A percentile compares a stretch with the other conserved stretches of the same genome.
phyloP scores from a whole-genome alignment of 129 eudicot species.

The Artemisia argyi region DNA sequence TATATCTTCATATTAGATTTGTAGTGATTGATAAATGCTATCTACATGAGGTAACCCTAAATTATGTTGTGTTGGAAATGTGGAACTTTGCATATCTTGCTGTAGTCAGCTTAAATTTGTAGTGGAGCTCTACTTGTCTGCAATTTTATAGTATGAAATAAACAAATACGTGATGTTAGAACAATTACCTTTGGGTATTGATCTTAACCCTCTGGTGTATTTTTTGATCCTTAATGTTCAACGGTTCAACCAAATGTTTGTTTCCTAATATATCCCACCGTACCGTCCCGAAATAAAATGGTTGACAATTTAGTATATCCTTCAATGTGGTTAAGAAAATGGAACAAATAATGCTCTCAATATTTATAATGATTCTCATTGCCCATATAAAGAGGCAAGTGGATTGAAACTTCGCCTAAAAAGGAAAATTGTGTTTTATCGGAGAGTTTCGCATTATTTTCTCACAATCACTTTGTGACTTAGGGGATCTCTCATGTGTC shows the following conservation, averaged over 20 bases:
- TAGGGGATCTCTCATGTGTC: no score
- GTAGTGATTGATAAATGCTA: background rate
- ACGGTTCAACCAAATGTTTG: background rate
- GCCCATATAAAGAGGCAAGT: no score
- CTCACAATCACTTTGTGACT: no score
- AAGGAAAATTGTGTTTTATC: no score
- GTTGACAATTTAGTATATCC: conserved; percentile 10
- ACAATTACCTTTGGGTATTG: background rate
- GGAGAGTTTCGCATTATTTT: no score
- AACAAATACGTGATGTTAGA: background rate
- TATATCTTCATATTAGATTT: background rate
- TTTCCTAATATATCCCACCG: background rate
- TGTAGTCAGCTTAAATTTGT: background rate
- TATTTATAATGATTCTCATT: background rate
- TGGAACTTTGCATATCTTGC: no score
- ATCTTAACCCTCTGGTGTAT: conserved; percentile 13
- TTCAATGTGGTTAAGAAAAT: conserved; percentile 5
- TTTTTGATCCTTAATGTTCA: conserved; percentile 13
- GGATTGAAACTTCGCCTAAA: no score
- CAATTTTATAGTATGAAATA: conserved; percentile 11
- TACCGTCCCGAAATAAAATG: background rate
- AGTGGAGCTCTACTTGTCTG: conserved; percentile 8
- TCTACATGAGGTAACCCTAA: conserved; percentile 6
- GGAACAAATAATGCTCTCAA: conserved; percentile 8
- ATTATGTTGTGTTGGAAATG: no score